Evolutionary conservation across 306 rosid species (phyloP).

Genomic region (Rosa multiflora): DNA sequence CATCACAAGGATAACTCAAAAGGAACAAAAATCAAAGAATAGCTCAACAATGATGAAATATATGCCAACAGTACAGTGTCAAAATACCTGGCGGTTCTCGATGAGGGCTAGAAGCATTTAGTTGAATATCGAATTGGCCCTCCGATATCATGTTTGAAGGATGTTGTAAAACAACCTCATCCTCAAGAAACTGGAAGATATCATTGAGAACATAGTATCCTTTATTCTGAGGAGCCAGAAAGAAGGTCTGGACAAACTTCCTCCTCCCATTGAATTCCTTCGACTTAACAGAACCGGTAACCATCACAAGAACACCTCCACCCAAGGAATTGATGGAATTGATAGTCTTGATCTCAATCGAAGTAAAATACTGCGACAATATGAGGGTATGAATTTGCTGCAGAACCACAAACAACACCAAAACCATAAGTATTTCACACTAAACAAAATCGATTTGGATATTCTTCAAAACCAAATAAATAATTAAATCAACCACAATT

Average conservation of each 20-base stretch:
- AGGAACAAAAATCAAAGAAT: neutral
- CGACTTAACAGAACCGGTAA: constrained; percentile 74
- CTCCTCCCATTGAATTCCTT: constrained; percentile 63
- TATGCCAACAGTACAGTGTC: neutral
- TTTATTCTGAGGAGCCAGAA: constrained; percentile 92
- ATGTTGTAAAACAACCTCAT: constrained; percentile 48
- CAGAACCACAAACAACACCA: constrained; percentile 18
- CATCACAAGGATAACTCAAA: neutral
- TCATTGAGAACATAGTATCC: constrained; percentile 89
- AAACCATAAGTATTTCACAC: neutral
- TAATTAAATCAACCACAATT: neutral
- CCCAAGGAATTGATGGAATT: constrained; percentile 85
- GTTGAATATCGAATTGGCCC: constrained; percentile 46
- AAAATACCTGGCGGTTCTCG: constrained; percentile 68
- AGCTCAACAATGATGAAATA: neutral
- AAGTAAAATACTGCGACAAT: constrained; percentile 55
- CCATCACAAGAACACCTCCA: constrained; percentile 88
- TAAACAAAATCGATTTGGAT: neutral
- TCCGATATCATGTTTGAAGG: constrained; percentile 44
- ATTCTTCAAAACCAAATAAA: neutral
- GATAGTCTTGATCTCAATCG: constrained; percentile 81
- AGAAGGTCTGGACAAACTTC: constrained; percentile 80
- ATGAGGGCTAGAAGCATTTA: constrained; percentile 50
- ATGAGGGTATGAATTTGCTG: constrained; percentile 80
- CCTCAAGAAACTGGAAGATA: constrained; percentile 72